Percentiles rank a stretch among this genome's conserved stretches.
Evolutionary conservation across 1,284 basidiomycete genomes (phyloP).

Genomic region (Fistulina hepatica): DNA sequence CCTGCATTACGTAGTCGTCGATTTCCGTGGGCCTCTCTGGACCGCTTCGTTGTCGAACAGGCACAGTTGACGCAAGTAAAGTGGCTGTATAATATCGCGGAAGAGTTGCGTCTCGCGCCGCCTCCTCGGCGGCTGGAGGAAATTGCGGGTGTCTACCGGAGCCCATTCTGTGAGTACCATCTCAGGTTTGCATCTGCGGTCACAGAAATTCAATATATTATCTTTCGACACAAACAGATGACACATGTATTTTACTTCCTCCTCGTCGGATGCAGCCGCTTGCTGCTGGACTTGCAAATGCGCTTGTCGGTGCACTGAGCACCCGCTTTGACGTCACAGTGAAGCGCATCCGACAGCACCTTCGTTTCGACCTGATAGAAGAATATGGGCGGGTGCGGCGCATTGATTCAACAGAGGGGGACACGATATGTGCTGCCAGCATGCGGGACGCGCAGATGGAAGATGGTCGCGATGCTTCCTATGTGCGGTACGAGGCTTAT

Average conservation of each 20-base stretch:
- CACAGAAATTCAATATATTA: not conserved
- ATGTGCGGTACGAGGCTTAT: conserved; percentile 22
- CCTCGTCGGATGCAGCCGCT: not conserved
- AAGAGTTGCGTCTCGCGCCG: conserved; percentile 13
- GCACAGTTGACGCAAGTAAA: conserved; percentile 24
- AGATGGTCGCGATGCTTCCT: conserved; percentile 22
- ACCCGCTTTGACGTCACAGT: conserved; percentile 9
- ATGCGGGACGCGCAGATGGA: conserved; percentile 11
- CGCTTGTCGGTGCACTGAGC: conserved; percentile 9
- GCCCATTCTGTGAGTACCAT: not conserved
- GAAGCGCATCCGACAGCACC: not conserved
- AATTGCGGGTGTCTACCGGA: not conserved
- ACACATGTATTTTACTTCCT: conserved; percentile 12
- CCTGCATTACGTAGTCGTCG: conserved; percentile 20
- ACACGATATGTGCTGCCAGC: conserved; percentile 20
- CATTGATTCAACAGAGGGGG: conserved; percentile 21
- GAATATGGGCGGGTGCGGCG: conserved; percentile 22
- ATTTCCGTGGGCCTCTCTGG: conserved; percentile 22
- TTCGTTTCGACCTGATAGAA: conserved; percentile 8
- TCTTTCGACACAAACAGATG: not conserved
- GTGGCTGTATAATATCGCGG: conserved; percentile 14
- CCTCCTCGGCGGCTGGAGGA: conserved; percentile 1
- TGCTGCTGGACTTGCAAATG: not conserved
- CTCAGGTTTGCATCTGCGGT: not conserved
- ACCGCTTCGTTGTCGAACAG: conserved; percentile 17